A percentile compares a stretch with the other conserved stretches of the same genome.
Evolutionary conservation across 441 rosid genomes (phyloP).

Genomic region (Sinapis alba): DNA sequence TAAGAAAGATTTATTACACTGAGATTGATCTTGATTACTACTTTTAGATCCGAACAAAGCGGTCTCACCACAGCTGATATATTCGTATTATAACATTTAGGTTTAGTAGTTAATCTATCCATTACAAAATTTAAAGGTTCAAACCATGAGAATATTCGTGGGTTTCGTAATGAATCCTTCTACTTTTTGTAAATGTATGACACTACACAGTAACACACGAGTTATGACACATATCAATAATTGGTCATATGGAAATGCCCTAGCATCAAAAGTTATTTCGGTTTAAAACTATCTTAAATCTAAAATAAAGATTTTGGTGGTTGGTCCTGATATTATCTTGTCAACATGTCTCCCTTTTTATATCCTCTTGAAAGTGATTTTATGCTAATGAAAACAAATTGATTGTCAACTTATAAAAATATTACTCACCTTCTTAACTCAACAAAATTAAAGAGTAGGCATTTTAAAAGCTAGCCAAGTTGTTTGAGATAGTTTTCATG

Average conservation of each 20-base stretch:
- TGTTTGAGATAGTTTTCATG: conserved; percentile 20
- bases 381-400: conserved; percentile 11
- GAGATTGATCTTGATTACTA: too few relatives aligned
- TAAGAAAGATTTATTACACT: too few relatives aligned
- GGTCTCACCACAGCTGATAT: not conserved
- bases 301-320: not conserved
- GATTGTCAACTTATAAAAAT: not conserved
- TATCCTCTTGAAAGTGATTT: conserved; percentile 21
- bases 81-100: not conserved
- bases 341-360: not conserved
- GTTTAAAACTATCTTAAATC: not conserved
- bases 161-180: conserved; percentile 10
- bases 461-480: conserved; percentile 19
- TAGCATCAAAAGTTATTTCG: not conserved
- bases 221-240: not conserved
- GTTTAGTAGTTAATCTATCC: not conserved
- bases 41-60: not conserved
- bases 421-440: not conserved
- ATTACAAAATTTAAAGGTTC: conserved; percentile 1
- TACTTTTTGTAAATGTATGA: conserved; percentile 22
- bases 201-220: not conserved
- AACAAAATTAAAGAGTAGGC: conserved; percentile 2
- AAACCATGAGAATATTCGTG: conserved; percentile 9
- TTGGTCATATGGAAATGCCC: not conserved
- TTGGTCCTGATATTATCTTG: conserved; percentile 12